Base-by-base conservation (phyloP, 306 rosid genomes). In the Rubus parviflorus region DNA sequence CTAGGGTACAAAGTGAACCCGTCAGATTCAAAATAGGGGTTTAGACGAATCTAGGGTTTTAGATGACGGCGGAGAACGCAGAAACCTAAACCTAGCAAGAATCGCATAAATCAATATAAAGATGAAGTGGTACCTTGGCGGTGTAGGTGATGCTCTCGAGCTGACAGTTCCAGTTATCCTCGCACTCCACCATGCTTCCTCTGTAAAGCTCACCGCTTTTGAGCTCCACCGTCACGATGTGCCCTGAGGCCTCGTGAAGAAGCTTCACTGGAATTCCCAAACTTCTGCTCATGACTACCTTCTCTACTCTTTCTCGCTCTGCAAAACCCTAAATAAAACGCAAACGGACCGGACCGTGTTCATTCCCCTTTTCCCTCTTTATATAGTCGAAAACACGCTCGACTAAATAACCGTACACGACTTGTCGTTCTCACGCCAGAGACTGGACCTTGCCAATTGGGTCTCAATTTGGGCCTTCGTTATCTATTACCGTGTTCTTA, bases 121-220 rank as follows among this genome's bases (percentile, higher is more conserved):
- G 40, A 52, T 48, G 25, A 40, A 58, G 19, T 0, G n/a, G 40
- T 15, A 93, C 99, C 92, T 90, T 95, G n/a, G 99, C 97, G 37
- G 99, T 95, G 88, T 87, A 95, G 85, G 99, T 95, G 80, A 95
- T 95, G 87, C 86, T 95, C 85, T 95, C 99, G 60, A 95, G 99
- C 83, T 95, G 99, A 81, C 97, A 95, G 82, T 92, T 95, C 99
- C 97, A 95, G 84, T 95, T 95, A 79, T 95, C 99, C 80, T 95
- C 99, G 66, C 99, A 95, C 85, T 95, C 99, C 42, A 95, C 79
- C 97, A 95, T 90, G 81, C 95, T 89, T 38, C 99, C 99, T 84
- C 99, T 86, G 75, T 95, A 92, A 57, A 95, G 97, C 87, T 95
- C 99, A 4, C 99, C 99, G 66, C 99, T 95, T 84, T 95, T 95